Evolutionary conservation across 192 early-diverging fungal genomes (phyloP), one percentile per base, ranked within the genome.

Genomic region (Coemansia sp.): DNA sequence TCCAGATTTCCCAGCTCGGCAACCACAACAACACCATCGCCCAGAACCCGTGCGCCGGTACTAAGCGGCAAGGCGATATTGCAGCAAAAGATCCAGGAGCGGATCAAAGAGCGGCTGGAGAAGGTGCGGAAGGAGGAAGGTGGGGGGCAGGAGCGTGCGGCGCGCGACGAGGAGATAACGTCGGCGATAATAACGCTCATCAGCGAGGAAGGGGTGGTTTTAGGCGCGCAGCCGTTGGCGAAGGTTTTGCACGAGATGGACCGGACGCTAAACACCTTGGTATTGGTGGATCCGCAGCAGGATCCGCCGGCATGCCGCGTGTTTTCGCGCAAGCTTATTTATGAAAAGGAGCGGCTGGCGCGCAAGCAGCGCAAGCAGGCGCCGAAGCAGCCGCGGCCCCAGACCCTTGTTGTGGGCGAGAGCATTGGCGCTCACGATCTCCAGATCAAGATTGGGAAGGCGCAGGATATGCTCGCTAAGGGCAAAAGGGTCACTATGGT

Each of bases 131-230:
- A 61, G 24, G 63, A 70, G 34, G 27, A 46, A 1, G 17, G 24
- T 34, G 44, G 48, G 7, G 35, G 54, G 8, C 35, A 64, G 21
- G 60, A 70, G 39, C 63, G 71, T 1, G 60, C 71, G 24, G 64
- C 68, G 5, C 73, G 74, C 14, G 74, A 81, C 53, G 74, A 76
- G 37, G 67, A 81, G 70, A 81, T 76, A n/a, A 11, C 21, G 6
- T 46, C 67, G 16, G 44, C 78, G 2, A 69, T 72, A 66, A 70
- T 81, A 11, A 63, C 59, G 6, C 35, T 75, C 16, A 74, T 81
- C 14, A 34, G 42, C 21, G 51, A 61, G 13, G 70, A 73, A 13
- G 78, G 73, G 16, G 21, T 54, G 1, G 8, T 59, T 3, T 16
- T 33, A 34, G 73, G 78, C 31, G 56, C 59, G 45, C 73, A 66